A percentile compares a stretch with the other conserved stretches of the same genome.
Conservation (phyloP, 2,329 filamentous ascomycete genomes). For the Trichoderma afroharzianum region DNA sequence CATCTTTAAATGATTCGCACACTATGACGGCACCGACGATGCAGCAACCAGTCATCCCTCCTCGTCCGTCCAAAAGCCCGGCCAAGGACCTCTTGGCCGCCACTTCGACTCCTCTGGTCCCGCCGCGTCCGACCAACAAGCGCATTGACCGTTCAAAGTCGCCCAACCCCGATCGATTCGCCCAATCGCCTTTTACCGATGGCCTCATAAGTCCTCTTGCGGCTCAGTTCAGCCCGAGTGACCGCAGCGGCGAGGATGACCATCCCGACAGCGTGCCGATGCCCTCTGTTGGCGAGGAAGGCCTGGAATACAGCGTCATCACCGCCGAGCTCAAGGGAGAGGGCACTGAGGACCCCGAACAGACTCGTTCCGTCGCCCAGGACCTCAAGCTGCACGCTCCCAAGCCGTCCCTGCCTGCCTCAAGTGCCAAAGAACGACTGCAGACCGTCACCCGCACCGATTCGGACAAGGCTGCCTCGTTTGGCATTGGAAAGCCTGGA, state of each 20-base stretch:
- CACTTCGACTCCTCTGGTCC: constrained; percentile 61
- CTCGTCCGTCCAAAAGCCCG: constrained; percentile 51
- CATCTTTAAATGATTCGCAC: constrained; percentile 2
- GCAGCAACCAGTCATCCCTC: constrained; percentile 52
- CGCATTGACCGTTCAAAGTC: constrained; percentile 73
- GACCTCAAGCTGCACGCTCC: constrained; percentile 87
- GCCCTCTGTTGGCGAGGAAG: constrained; percentile 85
- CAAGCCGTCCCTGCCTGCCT: constrained; percentile 76
- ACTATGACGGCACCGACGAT: constrained; percentile 50
- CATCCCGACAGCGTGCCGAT: constrained; percentile 76
- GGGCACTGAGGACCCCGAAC: constrained; percentile 45
- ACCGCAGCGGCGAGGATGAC: constrained; percentile 38
- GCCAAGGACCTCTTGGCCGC: constrained; percentile 40
- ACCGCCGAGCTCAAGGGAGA: constrained; percentile 39
- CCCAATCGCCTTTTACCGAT: constrained; percentile 82
- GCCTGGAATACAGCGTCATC: constrained; percentile 73
- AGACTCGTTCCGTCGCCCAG: constrained; percentile 73
- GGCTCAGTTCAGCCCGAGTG: constrained; percentile 34
- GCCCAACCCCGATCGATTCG: constrained; percentile 73
- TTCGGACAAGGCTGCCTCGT: constrained; percentile 80
- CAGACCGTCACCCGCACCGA: constrained; percentile 85
- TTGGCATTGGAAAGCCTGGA: constrained; percentile 70
- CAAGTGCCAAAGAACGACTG: constrained; percentile 79
- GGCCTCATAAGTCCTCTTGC: constrained; percentile 47
- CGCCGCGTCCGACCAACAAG: constrained; percentile 70